Evolutionary conservation across 208 protist species (phyloP).

Genomic region (Trypanosoma caninum): DNA sequence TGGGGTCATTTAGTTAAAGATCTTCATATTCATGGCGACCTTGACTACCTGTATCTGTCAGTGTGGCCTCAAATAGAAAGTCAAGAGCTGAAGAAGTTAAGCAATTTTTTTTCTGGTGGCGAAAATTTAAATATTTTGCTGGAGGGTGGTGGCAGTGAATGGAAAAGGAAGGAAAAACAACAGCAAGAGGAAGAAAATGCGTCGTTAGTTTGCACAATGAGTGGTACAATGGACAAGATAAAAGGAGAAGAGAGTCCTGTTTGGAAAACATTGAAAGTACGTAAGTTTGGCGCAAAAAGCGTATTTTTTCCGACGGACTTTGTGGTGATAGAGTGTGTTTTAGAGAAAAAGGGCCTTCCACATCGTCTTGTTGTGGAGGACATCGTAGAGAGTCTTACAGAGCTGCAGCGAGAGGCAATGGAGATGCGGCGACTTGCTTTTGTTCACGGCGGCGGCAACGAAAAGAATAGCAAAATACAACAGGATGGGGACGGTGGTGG

Average conservation of each 20-base stretch:
- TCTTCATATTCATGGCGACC: constrained; percentile 76
- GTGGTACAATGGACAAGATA: constrained; percentile 9
- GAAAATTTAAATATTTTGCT: neutral
- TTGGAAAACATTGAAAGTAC: constrained; percentile 25
- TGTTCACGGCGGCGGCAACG: constrained; percentile 32
- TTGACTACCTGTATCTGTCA: constrained; percentile 75
- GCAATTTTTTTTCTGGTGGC: neutral
- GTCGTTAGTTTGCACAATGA: constrained; percentile 5
- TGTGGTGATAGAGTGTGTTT: constrained; percentile 72
- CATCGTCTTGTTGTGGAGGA: constrained; percentile 85
- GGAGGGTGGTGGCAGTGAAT: constrained; percentile 2
- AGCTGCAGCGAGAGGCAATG: constrained; percentile 66
- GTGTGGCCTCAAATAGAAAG: constrained; percentile 61
- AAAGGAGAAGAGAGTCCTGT: constrained; percentile 9
- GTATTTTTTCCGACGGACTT: constrained; percentile 68
- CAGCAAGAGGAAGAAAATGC: neutral
- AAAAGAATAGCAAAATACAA: constrained; percentile 4
- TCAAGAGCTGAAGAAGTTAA: constrained; percentile 27
- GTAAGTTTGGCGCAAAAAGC: constrained; percentile 9
- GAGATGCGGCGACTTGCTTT: constrained; percentile 68
- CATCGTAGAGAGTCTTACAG: constrained; percentile 56
- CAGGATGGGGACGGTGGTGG: constrained; percentile 1
- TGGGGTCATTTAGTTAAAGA: constrained; percentile 88
- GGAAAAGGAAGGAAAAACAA: neutral
- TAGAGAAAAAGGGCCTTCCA: constrained; percentile 78